phyloP scores from a whole-genome alignment of 2,329 filamentous ascomycete species.

The Teratosphaeria viscida region DNA sequence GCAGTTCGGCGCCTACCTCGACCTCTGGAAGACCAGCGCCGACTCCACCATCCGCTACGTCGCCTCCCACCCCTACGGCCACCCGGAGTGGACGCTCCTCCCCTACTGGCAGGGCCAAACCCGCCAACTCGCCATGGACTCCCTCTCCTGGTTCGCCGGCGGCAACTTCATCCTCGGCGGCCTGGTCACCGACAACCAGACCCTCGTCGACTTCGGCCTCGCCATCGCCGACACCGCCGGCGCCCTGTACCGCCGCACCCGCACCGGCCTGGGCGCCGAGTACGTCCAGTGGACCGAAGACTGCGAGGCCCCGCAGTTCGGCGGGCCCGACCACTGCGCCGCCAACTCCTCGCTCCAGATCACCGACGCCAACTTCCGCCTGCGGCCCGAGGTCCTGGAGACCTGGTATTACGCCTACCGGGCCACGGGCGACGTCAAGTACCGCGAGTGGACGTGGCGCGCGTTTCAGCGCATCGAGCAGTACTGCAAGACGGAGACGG shows the following conservation, averaged over 20 bases:
- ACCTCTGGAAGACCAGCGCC: constrained; percentile 20
- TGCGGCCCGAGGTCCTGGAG: constrained; percentile 23
- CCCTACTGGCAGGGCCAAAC: constrained; percentile 15
- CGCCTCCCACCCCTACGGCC: constrained; percentile 19
- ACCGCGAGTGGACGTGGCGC: constrained; percentile 18
- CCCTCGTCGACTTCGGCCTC: constrained; percentile 20
- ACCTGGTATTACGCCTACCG: constrained; percentile 25
- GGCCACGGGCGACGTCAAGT: constrained; percentile 21
- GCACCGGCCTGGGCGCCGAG: constrained; percentile 20
- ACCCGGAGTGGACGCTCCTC: constrained; percentile 22
- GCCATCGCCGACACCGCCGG: constrained; percentile 19
- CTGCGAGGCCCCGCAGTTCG: constrained; percentile 3
- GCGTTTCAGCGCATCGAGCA: constrained; percentile 15
- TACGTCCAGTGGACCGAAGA: constrained; percentile 17
- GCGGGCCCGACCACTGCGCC: constrained; percentile 3
- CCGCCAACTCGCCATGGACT: constrained; percentile 16
- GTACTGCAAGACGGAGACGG: constrained; percentile 15
- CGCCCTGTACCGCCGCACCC: constrained; percentile 12
- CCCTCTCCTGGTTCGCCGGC: constrained; percentile 24
- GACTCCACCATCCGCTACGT: constrained; percentile 23
- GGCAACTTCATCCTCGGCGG: constrained; percentile 25
- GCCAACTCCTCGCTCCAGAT: constrained; percentile 8
- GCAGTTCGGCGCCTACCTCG: constrained; percentile 16
- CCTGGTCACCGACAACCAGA: constrained; percentile 18
- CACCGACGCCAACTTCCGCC: constrained; percentile 8